A percentile compares a stretch with the other conserved stretches of the same genome.
Conservation (phyloP, 2,329 filamentous ascomycete genomes). For the Colletotrichum sojae region DNA sequence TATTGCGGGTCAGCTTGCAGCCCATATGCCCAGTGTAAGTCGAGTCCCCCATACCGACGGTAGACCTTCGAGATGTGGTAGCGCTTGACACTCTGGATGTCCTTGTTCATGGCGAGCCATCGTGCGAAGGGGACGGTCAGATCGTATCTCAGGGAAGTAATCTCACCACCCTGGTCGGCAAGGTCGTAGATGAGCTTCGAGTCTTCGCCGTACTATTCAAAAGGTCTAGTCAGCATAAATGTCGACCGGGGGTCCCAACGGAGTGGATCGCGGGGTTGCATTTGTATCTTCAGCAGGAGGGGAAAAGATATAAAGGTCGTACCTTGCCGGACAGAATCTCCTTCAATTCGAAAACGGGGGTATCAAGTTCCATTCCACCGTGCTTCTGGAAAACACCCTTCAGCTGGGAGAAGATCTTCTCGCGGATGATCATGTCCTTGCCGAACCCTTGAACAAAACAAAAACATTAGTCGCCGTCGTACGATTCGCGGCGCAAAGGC, state of each 20-base stretch:
- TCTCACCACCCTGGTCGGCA: slow-evolving; percentile 87
- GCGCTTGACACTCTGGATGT: slow-evolving; percentile 87
- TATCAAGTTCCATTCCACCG: slow-evolving; percentile 85
- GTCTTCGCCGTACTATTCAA: slow-evolving; percentile 75
- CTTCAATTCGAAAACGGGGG: slow-evolving; percentile 86
- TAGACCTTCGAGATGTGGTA: slow-evolving; percentile 95
- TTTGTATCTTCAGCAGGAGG: not conserved
- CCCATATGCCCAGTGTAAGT: not conserved
- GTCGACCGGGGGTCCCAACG: not conserved
- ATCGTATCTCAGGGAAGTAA: slow-evolving; percentile 85
- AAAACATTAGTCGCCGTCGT: slow-evolving; percentile 33
- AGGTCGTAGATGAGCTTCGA: slow-evolving; percentile 77
- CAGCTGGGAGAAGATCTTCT: slow-evolving; percentile 84
- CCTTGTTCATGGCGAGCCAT: slow-evolving; percentile 92
- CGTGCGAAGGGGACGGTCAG: slow-evolving; percentile 92
- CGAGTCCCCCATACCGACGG: slow-evolving; percentile 45
- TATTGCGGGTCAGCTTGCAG: slow-evolving; percentile 49
- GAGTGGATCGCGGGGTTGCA: slow-evolving; percentile 35
- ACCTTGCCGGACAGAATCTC: slow-evolving; percentile 87
- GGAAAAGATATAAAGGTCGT: slow-evolving; percentile 22
- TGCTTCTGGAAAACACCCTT: slow-evolving; percentile 86
- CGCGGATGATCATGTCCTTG: slow-evolving; percentile 83
- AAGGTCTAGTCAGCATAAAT: slow-evolving; percentile 13
- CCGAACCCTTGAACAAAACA: slow-evolving; percentile 69
- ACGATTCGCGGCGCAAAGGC: slow-evolving; percentile 37